Percentiles rank a stretch among this genome's conserved stretches.
phyloP scores from a whole-genome alignment of 2,329 filamentous ascomycete genomes.

The Talaromyces sp. region DNA sequence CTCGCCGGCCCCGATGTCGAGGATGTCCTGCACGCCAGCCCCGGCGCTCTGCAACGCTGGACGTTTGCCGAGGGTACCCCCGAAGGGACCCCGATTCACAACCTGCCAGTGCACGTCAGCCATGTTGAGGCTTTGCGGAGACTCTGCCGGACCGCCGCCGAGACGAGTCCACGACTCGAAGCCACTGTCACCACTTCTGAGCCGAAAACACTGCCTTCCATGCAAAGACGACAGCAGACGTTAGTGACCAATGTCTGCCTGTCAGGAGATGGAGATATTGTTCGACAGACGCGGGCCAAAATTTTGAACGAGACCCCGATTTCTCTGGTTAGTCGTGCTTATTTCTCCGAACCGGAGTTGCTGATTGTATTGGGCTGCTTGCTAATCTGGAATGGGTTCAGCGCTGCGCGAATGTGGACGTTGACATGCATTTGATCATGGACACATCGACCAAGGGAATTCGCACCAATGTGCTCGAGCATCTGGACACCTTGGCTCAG shows the following conservation, averaged over 20 bases:
- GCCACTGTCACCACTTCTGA: conserved; percentile 79
- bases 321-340: conserved; percentile 65
- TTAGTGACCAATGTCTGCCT: conserved; percentile 84
- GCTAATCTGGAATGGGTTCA: conserved; percentile 34
- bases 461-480: conserved; percentile 70
- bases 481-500: conserved; percentile 78
- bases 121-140: conserved; percentile 75
- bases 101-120: conserved; percentile 84
- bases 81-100: conserved; percentile 77
- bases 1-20: conserved; percentile 88
- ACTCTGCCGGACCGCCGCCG: conserved; percentile 77
- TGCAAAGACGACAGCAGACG: conserved; percentile 48
- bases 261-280: conserved; percentile 78
- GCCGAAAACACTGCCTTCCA: conserved; percentile 58
- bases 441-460: conserved; percentile 65
- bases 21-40: conserved; percentile 88
- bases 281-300: conserved; percentile 82
- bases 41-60: conserved; percentile 84
- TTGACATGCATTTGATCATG: conserved; percentile 85
- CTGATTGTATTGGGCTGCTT: not conserved
- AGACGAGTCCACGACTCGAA: conserved; percentile 66
- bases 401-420: conserved; percentile 89
- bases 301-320: conserved; percentile 90
- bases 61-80: conserved; percentile 83
- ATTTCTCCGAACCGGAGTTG: conserved; percentile 2